Percentiles rank a stretch among this genome's conserved stretches.
phyloP scores from a whole-genome alignment of 192 early-diverging fungal genomes.

The Phlyctochytrium bullatum region DNA sequence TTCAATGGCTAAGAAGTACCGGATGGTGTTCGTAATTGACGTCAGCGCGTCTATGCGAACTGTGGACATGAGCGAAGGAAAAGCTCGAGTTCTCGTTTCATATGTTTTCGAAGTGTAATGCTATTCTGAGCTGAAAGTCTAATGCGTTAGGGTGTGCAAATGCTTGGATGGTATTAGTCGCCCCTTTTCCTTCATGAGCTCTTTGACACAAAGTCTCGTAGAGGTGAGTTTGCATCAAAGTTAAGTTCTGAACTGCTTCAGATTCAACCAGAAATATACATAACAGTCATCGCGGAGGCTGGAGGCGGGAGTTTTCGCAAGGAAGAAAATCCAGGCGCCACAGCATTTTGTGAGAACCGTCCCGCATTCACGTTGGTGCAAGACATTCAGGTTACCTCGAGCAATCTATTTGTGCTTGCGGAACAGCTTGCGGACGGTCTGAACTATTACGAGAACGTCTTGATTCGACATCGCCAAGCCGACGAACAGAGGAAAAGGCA shows the following conservation, averaged over 20 bases:
- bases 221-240: constrained; percentile 16
- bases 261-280: constrained; percentile 40
- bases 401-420: constrained; percentile 30
- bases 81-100: constrained; percentile 36
- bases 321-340: constrained; percentile 22
- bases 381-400: constrained; percentile 36
- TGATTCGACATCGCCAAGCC: constrained; percentile 28
- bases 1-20: constrained; percentile 53
- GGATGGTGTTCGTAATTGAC: constrained; percentile 69
- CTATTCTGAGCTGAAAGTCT: background rate
- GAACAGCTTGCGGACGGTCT: constrained; percentile 43
- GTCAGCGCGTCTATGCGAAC: constrained; percentile 63
- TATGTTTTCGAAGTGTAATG: constrained; percentile 48
- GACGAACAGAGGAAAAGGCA: background rate
- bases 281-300: constrained; percentile 47
- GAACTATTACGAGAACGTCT: constrained; percentile 46
- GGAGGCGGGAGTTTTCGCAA: constrained; percentile 35
- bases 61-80: constrained; percentile 34
- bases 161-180: constrained; percentile 46
- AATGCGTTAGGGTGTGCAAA: constrained; percentile 37
- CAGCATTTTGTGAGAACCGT: constrained; percentile 22
- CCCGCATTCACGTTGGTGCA: constrained; percentile 46
- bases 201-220: constrained; percentile 11
- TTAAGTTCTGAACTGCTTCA: constrained; percentile 7
- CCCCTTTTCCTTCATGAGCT: constrained; percentile 38